phyloP scores from a whole-genome alignment of 768 basidiomycete species.

The Podaxis sp. region DNA sequence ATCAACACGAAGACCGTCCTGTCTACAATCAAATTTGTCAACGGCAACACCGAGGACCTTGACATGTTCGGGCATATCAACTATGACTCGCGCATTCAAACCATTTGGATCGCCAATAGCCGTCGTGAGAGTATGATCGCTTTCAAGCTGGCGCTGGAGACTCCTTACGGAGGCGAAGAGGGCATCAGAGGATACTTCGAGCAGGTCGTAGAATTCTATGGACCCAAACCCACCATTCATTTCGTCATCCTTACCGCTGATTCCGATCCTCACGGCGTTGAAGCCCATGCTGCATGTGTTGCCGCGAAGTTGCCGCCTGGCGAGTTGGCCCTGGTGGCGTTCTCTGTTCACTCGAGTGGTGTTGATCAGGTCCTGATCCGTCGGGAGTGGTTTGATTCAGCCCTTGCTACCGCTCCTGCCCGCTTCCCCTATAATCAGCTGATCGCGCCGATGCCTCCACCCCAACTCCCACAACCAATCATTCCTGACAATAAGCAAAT shows the following conservation, averaged over 20 bases:
- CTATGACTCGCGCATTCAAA: slow-evolving; percentile 83
- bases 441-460: slow-evolving; percentile 27
- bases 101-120: slow-evolving; percentile 85
- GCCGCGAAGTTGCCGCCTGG: slow-evolving; percentile 77
- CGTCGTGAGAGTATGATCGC: slow-evolving; percentile 83
- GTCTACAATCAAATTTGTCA: slow-evolving; percentile 79
- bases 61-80: slow-evolving; percentile 89
- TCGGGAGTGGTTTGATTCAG: slow-evolving; percentile 82
- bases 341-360: slow-evolving; percentile 86
- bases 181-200: slow-evolving; percentile 67
- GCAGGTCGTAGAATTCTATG: slow-evolving; percentile 79
- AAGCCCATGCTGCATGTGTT: slow-evolving; percentile 80
- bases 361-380: slow-evolving; percentile 87
- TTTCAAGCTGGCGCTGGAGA: slow-evolving; percentile 69
- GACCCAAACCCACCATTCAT: slow-evolving; percentile 84
- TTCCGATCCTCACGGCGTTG: slow-evolving; percentile 78
- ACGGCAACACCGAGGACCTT: slow-evolving; percentile 59
- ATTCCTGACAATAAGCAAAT: slow-evolving; percentile 17
- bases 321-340: slow-evolving; percentile 79
- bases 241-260: slow-evolving; percentile 87
- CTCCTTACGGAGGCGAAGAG: slow-evolving; percentile 61
- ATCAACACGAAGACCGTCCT: slow-evolving; percentile 68
- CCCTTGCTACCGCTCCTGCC: slow-evolving; percentile 49
- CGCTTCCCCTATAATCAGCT: slow-evolving; percentile 58
- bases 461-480: slow-evolving; percentile 21